Percentiles rank a stretch among this genome's conserved stretches.
phyloP scores from a whole-genome alignment of 1,139 yeast genomes.

The Nadsonia starkeyi-henricii region DNA sequence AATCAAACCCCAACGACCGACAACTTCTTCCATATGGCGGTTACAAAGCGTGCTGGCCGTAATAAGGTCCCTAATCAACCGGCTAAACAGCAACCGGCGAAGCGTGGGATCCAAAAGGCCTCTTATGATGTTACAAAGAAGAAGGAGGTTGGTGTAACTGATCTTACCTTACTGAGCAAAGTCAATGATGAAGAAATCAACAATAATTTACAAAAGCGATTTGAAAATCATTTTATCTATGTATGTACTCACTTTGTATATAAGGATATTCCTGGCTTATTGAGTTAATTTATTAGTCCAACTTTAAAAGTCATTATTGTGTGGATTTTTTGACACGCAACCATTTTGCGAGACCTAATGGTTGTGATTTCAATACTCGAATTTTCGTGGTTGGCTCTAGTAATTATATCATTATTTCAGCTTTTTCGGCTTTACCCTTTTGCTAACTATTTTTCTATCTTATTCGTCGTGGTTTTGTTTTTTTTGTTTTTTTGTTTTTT shows the following conservation, averaged over 20 bases:
- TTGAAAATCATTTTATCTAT: slow-evolving; percentile 79
- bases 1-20: background rate
- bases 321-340: background rate
- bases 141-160: slow-evolving; percentile 96
- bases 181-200: slow-evolving; percentile 89
- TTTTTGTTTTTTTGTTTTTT: background rate
- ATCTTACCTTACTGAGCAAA: slow-evolving; percentile 74
- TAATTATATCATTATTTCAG: too few relatives aligned
- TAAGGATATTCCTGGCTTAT: background rate
- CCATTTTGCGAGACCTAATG: background rate
- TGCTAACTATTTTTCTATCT: background rate
- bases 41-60: slow-evolving; percentile 64
- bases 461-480: slow-evolving; percentile 9
- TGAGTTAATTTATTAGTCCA: background rate
- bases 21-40: slow-evolving; percentile 37
- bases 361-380: too few relatives aligned
- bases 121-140: slow-evolving; percentile 78
- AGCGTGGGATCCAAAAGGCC: slow-evolving; percentile 64
- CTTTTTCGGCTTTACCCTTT: too few relatives aligned
- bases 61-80: slow-evolving; percentile 38
- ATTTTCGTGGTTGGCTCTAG: too few relatives aligned
- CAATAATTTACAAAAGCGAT: slow-evolving; percentile 79
- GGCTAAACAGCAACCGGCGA: slow-evolving; percentile 33
- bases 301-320: background rate
- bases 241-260: slow-evolving; percentile 47